Evolutionary conservation across 2,329 filamentous ascomycete species (phyloP), one percentile per base, ranked within the genome.

Genomic region (Metarhizium robertsii): DNA sequence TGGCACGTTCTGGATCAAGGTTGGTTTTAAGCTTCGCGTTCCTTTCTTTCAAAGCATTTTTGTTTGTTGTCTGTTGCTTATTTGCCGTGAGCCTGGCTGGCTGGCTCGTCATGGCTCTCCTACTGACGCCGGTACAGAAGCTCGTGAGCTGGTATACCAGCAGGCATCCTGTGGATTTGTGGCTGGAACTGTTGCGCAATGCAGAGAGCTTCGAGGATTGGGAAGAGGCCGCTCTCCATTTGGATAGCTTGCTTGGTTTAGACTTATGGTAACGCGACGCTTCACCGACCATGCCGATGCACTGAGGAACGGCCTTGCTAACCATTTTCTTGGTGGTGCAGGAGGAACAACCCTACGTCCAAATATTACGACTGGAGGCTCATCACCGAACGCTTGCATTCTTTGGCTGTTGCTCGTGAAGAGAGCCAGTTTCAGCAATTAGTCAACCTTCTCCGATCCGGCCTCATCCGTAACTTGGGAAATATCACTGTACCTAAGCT

Each of bases 351-450:
- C 64, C 84, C 88, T 6, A 85, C 84, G 10, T 92, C 86, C 61
- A 85, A 85, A 64, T 83, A 88, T 71, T 96, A 96, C 70, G 90
- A 96, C 70, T 92, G 90, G 75, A 80, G 84, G 54, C 83, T 96
- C 57, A 94, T 96, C 62, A 81, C 87, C 65, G 82, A 89, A 66
- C 84, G 91, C 20, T 76, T 92, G 48, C 80, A 85, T 63, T 85
- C 84, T 45, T 81, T 95, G 56, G 80, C 85, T 58, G 77, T 79
- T 51, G 86, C 87, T 6, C 81, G 86, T 36, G 84, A 88, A 62
- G 79, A 84, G 48, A 83, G 83, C 60, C 87, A 95, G 68, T 79
- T 92, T 47, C 78, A 90, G 55, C 80, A 82, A 16, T 76, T 96
- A 7, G 84, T 91, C 57, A 91, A 91, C 65, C 79, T 95, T 18